phyloP scores from a whole-genome alignment of 352 stramenopile genomes.

The Globisporangium spinosum region DNA sequence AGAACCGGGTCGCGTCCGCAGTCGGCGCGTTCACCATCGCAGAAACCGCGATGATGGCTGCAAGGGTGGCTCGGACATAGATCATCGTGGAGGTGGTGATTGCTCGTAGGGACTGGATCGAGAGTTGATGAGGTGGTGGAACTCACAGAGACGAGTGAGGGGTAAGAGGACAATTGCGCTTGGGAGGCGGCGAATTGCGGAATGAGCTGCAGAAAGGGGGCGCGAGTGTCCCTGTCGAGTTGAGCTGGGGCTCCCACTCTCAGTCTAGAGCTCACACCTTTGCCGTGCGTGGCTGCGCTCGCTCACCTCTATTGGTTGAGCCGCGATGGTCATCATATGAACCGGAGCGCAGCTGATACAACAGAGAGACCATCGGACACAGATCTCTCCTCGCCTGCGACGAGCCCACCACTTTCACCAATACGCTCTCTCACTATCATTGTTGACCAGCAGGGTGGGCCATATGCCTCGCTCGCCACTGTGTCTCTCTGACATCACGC shows the following conservation, averaged over 20 bases:
- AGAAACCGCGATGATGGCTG: background rate
- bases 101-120: background rate
- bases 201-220: background rate
- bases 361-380: background rate
- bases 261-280: too few species aligned
- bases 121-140: background rate
- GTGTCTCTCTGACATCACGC: too few species aligned
- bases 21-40: conserved; percentile 1
- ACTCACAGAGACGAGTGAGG: background rate
- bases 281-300: too few species aligned
- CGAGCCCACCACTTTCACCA: too few species aligned
- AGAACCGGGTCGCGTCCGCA: conserved; percentile 1
- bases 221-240: too few species aligned
- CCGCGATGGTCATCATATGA: background rate
- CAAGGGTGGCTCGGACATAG: conserved; percentile 1
- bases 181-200: conserved; percentile 2
- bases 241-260: too few species aligned
- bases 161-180: background rate
- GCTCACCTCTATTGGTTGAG: background rate
- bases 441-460: too few species aligned
- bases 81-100: background rate
- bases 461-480: too few species aligned
- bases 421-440: too few species aligned
- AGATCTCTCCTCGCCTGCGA: too few species aligned
- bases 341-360: background rate